Percentiles rank a stretch among this genome's conserved stretches.
These are phyloP conservation scores for Sphaerosporella brunnea DNA, from an alignment of 495 filamentous ascomycete genomes.

Conservation along the genomic window DNA sequence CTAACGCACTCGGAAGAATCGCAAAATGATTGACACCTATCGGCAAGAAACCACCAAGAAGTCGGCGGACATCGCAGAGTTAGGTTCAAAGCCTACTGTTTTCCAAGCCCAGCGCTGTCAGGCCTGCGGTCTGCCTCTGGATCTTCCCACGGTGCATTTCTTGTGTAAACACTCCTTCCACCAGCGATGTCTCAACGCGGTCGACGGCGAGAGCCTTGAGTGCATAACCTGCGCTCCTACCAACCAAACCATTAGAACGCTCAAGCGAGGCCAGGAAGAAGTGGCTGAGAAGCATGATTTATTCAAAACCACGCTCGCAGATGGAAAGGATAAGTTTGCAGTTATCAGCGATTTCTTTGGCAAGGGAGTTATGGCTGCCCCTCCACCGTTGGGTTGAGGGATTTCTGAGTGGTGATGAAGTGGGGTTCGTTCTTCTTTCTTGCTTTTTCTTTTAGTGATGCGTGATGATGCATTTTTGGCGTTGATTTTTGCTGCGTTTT, in stretches of 20 bases:
- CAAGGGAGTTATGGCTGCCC: conserved; percentile 61
- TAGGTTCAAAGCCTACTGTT: conserved; percentile 61
- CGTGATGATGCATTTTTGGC: too few relatives aligned
- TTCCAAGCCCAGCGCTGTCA: conserved; percentile 80
- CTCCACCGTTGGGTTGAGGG: neutral
- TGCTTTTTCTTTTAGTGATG: too few relatives aligned
- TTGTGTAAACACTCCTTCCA: conserved; percentile 94
- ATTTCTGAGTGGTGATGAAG: too few relatives aligned
- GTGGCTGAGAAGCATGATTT: conserved; percentile 75
- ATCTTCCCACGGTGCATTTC: conserved; percentile 84
- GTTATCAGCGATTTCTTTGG: conserved; percentile 91
- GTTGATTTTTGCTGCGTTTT: too few relatives aligned
- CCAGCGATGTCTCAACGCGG: conserved; percentile 40
- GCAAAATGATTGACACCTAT: conserved; percentile 66
- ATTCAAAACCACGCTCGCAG: conserved; percentile 62
- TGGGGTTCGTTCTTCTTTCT: too few relatives aligned
- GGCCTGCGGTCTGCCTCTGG: conserved; percentile 53
- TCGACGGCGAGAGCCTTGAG: conserved; percentile 47
- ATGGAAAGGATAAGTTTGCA: conserved; percentile 54
- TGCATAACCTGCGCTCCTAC: conserved; percentile 68
- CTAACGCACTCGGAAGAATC: conserved; percentile 39
- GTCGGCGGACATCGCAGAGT: conserved; percentile 53
- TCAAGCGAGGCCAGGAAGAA: conserved; percentile 66
- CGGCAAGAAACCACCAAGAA: conserved; percentile 69
- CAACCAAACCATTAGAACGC: conserved; percentile 71